Evolutionary conservation across 148 eudicot species (phyloP), one percentile per base, ranked within the genome.

Genomic region (Arbutus unedo): DNA sequence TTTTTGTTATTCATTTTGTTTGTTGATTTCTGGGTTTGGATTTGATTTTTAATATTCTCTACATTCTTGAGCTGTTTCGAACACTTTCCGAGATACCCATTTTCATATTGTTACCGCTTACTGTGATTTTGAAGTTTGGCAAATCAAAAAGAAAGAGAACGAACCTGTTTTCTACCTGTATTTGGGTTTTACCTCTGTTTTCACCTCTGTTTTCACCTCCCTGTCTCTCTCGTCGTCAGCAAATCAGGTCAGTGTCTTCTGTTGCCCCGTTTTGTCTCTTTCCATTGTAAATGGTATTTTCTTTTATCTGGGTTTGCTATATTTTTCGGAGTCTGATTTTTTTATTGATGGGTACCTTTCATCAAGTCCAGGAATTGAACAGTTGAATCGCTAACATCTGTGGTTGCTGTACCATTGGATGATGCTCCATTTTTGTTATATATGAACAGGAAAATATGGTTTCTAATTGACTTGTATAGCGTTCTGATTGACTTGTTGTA

Each of bases 1-100:
- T 25, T 31, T 6, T 23, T 57, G 2, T 72, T 54, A 13, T 71
- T n/a, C 19, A 70, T n/a, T 38, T 50, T 67, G 62, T 57, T 56
- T 82, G 54, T 77, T 6, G 85, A 19, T 81, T 81, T 13, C 67
- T 81, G 38, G 5, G 25, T 71, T 54, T 71, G 13, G 14, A 0
- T 60, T 14, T 79, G 38, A 31, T 49, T 44, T 2, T 23, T 6
- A 57, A 38, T 7, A 5, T 53, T 70, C 38, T 81, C 25, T 15
- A 71, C 50, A 50, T 18, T 81, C 49, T 68, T 81, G 77, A 8
- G n/a, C 49, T 57, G 44, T 60, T 81, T 74, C 31, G 5, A 55
- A 60, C 80, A 82, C 79, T 74, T 48, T 41, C 18, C 41, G 19
- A 9, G 23, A 59, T 18, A 8, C 45, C 41, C 56, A 78, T 64